A percentile compares a stretch with the other conserved stretches of the same genome.
Evolutionary conservation across 164 flowering plant genomes (phyloP).

Genomic region (Berberis vulgaris): DNA sequence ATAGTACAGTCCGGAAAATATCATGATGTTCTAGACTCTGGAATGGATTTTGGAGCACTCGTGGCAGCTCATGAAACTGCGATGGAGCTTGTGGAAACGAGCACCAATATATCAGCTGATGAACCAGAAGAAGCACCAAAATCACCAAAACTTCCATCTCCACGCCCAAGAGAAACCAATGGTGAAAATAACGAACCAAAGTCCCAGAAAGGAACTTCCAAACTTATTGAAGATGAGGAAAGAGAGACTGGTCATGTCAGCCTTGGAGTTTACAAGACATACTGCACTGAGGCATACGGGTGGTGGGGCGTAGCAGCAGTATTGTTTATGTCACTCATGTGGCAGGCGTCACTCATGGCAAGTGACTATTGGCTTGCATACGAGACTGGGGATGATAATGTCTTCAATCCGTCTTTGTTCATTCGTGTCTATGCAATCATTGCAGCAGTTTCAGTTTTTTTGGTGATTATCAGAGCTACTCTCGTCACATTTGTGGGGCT

Average conservation of each 20-base stretch:
- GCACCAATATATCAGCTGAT: conserved; percentile 9
- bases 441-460: conserved; percentile 42
- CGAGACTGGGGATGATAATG: conserved; percentile 51
- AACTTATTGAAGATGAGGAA: conserved; percentile 83
- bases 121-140: conserved; percentile 22
- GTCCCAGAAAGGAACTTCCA: conserved; percentile 37
- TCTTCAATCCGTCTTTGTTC: conserved; percentile 54
- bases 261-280: conserved; percentile 58
- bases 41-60: conserved; percentile 59
- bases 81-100: conserved; percentile 74
- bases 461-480: conserved; percentile 36
- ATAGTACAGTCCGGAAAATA: conserved; percentile 91
- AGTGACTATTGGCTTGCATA: conserved; percentile 91
- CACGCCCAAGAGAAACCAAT: conserved; percentile 23
- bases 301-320: conserved; percentile 69
- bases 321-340: conserved; percentile 35
- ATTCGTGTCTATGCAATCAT: conserved; percentile 48
- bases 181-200: conserved; percentile 30
- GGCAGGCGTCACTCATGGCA: conserved; percentile 69
- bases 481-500: neutral
- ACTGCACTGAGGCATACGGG: conserved; percentile 79
- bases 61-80: conserved; percentile 84
- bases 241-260: conserved; percentile 73
- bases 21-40: conserved; percentile 44
- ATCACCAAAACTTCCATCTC: conserved; percentile 14